Conservation (phyloP, 257 asterid species). For the Scutellaria minor region DNA sequence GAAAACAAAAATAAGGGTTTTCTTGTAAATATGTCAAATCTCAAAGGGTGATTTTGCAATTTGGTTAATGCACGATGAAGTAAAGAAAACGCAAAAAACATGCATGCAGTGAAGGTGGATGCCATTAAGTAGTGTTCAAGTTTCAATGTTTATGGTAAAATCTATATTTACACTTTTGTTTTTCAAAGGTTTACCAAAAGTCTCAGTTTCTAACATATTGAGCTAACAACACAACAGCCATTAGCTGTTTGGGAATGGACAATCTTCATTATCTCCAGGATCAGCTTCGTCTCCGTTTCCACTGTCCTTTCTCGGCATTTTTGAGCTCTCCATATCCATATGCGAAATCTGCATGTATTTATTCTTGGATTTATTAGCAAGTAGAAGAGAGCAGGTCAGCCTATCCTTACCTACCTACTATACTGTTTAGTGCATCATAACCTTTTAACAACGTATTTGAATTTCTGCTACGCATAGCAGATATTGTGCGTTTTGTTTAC, state of each 20-base stretch:
- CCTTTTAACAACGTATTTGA: neutral
- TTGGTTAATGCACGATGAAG: too few relatives aligned
- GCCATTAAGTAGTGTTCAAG: too few relatives aligned
- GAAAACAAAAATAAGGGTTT: too few relatives aligned
- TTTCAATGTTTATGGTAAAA: neutral
- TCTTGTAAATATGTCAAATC: too few relatives aligned
- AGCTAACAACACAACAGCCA: neutral
- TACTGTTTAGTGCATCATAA: neutral
- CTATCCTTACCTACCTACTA: neutral
- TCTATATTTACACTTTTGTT: slow-evolving; percentile 27
- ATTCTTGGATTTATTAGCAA: slow-evolving; percentile 10
- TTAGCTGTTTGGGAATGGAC: neutral
- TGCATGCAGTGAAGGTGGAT: too few relatives aligned
- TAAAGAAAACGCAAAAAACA: too few relatives aligned
- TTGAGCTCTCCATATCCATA: slow-evolving; percentile 58
- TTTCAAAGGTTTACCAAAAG: too few relatives aligned
- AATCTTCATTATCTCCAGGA: neutral
- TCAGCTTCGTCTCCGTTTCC: slow-evolving; percentile 16
- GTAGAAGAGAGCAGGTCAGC: neutral
- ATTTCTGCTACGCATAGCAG: neutral
- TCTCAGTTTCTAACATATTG: too few relatives aligned
- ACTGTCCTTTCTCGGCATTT: slow-evolving; percentile 42
- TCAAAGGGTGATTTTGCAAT: too few relatives aligned
- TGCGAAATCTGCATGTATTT: slow-evolving; percentile 60
- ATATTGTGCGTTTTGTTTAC: too few relatives aligned